Evolutionary conservation across 202 grass and related monocot genomes (phyloP), one percentile per base, ranked within the genome.

Genomic region (Setaria italica): DNA sequence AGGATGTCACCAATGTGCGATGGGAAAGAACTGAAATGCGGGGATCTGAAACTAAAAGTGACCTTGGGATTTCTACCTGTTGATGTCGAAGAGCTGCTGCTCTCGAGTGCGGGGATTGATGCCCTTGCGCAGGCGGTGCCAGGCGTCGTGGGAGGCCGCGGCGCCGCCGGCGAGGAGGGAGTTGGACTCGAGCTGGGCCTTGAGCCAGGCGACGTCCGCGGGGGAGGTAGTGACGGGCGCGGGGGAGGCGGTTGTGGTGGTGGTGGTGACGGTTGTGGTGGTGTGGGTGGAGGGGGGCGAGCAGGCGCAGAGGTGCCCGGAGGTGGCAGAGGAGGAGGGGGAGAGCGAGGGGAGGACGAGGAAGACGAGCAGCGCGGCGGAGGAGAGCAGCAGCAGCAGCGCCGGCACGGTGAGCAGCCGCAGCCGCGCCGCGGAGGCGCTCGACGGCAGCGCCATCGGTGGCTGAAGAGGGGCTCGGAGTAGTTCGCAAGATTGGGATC

Each of bases 21-120:
- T 11, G 49, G 39, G 58, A 19, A 43, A 62, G 29, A 57, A 79
- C 45, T 2, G 16, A 45, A 56, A 72, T 63, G 54, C 13, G 14
- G 72, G 17, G 62, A 77, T 39, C 67, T 50, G 45, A 32, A 76
- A 19, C 70, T 58, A 63, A 0, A 13, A 77, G 17, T 14, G 19
- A 43, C 1, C 4, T 32, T 45, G 47, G 35, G 11, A 34, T 30
- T 7, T 9, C 32, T 86, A 99, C 97, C 86, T 92, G 82, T 84
- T 84, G 46, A 99, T 90, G 82, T 99, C 97, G 71, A 92, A 33
- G 72, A 99, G 91, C 88, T 99, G 97, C 45, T 92, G 85, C 3
- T 88, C 85, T 72, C 93, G 90, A 46, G 92, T 96, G 82, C 97
- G 97, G 67, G 93, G 93, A 47, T 99, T 99, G 90, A 99, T 99